Percentiles rank a stretch among this genome's conserved stretches.
Conservation (phyloP, 2,329 filamentous ascomycete genomes). For the Fusarium paranaense region DNA sequence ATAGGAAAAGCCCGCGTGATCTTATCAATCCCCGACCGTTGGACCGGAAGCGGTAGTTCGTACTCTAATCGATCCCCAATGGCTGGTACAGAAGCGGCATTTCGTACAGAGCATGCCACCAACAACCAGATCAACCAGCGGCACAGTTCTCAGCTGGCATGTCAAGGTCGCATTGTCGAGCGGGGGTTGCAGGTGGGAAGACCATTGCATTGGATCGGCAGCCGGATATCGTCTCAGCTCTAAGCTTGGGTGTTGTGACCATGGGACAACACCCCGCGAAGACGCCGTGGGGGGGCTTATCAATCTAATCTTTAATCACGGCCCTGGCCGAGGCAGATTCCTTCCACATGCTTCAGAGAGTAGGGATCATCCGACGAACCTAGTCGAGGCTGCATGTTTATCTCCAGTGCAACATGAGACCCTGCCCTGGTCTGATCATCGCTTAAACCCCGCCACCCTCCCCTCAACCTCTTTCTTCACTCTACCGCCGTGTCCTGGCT, state of each 20-base stretch:
- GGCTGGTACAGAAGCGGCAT: not conserved
- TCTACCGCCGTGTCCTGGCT: no score
- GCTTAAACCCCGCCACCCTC: not conserved
- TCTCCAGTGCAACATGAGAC: not conserved
- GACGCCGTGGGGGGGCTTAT: not conserved
- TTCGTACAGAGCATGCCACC: not conserved
- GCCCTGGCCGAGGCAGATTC: not conserved
- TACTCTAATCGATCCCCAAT: not conserved
- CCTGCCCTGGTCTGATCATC: not conserved
- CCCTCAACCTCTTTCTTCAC: no score
- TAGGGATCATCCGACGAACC: not conserved
- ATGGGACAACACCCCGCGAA: not conserved
- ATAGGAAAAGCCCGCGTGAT: not conserved
- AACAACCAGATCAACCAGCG: not conserved
- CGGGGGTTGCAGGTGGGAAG: not conserved
- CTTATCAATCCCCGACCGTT: not conserved
- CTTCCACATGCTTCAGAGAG: not conserved
- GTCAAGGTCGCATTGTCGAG: not conserved
- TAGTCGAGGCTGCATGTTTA: not conserved
- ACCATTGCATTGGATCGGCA: not conserved
- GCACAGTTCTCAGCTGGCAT: not conserved
- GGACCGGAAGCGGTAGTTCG: not conserved
- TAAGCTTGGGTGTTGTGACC: not conserved
- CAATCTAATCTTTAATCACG: not conserved
- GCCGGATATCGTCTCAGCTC: not conserved